Percentiles rank a stretch among this genome's conserved stretches.
phyloP scores from a whole-genome alignment of 1,284 basidiomycete species.

The Porodaedalea pini region DNA sequence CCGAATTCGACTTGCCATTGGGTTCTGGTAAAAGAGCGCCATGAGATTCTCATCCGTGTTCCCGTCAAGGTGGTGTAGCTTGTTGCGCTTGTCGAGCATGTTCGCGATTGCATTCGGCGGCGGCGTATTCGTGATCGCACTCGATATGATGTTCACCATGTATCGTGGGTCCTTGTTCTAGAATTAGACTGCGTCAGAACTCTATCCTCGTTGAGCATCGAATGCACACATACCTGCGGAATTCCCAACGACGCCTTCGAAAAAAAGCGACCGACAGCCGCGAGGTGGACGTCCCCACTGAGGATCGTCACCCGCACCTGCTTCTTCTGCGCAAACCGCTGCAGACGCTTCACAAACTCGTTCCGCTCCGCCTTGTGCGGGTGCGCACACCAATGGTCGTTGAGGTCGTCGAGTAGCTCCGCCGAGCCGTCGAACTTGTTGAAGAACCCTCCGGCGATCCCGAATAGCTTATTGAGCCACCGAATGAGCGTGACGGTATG shows the following conservation, averaged over 20 bases:
- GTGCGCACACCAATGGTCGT: slow-evolving; percentile 33
- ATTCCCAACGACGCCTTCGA: slow-evolving; percentile 26
- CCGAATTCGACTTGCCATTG: slow-evolving; percentile 21
- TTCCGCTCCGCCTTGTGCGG: slow-evolving; percentile 43
- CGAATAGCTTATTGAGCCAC: slow-evolving; percentile 23
- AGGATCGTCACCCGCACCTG: slow-evolving; percentile 34
- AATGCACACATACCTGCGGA: slow-evolving; percentile 22
- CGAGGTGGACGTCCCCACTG: slow-evolving; percentile 34
- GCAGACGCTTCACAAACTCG: slow-evolving; percentile 34
- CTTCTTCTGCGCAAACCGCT: slow-evolving; percentile 28
- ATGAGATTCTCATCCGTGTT: slow-evolving; percentile 37
- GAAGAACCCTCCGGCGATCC: slow-evolving; percentile 22
- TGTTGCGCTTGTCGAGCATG: slow-evolving; percentile 27
- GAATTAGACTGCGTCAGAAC: neutral
- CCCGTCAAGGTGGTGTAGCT: slow-evolving; percentile 35
- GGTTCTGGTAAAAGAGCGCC: slow-evolving; percentile 22
- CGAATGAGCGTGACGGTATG: slow-evolving; percentile 20
- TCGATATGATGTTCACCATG: slow-evolving; percentile 34
- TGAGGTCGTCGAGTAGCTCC: slow-evolving; percentile 37
- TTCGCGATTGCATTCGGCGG: slow-evolving; percentile 37
- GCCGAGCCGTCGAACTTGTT: slow-evolving; percentile 33
- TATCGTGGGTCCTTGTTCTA: slow-evolving; percentile 33
- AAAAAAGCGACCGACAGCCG: slow-evolving; percentile 27
- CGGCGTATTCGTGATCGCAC: slow-evolving; percentile 36
- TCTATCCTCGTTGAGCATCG: neutral